Conservation (phyloP, 176 grass and related monocot species). For the Eragrostis nindensis region DNA sequence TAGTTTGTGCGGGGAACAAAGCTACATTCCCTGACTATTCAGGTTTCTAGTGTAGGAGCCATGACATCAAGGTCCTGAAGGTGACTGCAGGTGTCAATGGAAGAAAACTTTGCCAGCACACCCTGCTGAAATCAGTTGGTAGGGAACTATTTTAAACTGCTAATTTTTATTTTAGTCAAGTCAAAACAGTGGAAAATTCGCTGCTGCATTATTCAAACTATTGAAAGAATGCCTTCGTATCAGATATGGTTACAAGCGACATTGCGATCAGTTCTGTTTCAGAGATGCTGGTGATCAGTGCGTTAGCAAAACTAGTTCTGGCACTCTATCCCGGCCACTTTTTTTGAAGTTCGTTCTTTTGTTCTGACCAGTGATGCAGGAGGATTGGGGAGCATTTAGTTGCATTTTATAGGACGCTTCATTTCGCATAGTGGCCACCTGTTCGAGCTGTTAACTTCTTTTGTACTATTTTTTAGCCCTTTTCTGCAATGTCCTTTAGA, state of each 20-base stretch:
- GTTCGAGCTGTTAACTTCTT: neutral
- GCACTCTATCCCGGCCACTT: too few relatives aligned
- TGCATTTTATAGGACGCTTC: neutral
- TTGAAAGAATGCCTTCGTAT: neutral
- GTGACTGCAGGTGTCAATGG: neutral
- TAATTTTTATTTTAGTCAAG: neutral
- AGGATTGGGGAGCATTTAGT: too few relatives aligned
- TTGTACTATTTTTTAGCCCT: too few relatives aligned
- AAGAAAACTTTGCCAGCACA: slow-evolving; percentile 23
- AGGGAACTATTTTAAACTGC: neutral
- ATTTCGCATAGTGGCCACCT: neutral
- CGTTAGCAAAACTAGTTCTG: neutral
- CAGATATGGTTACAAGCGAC: neutral
- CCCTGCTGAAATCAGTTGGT: neutral
- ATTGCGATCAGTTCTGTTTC: neutral
- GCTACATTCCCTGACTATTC: neutral
- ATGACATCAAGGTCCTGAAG: neutral
- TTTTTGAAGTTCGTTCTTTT: too few relatives aligned
- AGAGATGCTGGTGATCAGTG: neutral
- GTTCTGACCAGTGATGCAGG: too few relatives aligned
- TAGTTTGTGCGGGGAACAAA: slow-evolving; percentile 34
- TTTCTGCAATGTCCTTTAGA: too few relatives aligned
- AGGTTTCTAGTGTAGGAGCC: slow-evolving; percentile 7
- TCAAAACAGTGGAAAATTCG: neutral
- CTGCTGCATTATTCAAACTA: neutral